These are phyloP conservation scores for Lycium barbarum DNA, from an alignment of 257 asterid species.

Conservation along the genomic window DNA sequence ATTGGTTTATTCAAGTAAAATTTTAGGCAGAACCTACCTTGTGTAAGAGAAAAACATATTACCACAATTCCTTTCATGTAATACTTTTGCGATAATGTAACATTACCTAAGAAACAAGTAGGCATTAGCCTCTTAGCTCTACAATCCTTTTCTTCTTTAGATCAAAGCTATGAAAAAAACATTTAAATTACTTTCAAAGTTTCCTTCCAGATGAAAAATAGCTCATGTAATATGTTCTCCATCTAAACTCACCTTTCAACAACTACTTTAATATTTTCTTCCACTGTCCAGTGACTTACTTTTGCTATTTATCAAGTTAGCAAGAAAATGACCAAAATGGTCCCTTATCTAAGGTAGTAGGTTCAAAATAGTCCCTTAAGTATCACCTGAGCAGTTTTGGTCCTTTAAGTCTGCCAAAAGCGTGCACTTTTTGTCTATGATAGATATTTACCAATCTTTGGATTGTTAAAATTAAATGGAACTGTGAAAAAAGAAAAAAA, in stretches of 20 bases:
- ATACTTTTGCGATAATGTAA: not conserved
- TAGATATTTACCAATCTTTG: too few relatives aligned
- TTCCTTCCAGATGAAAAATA: not conserved
- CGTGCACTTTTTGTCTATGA: too few relatives aligned
- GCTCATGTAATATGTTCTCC: not conserved
- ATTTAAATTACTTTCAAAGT: not conserved
- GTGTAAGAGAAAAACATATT: not conserved
- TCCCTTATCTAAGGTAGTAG: too few relatives aligned
- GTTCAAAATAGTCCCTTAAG: too few relatives aligned
- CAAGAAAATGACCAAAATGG: too few relatives aligned
- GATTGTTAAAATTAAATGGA: too few relatives aligned
- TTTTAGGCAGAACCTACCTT: not conserved
- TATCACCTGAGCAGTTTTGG: too few relatives aligned
- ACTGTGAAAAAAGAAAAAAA: too few relatives aligned
- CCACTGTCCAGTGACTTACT: not conserved
- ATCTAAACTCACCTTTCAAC: not conserved
- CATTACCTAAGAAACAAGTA: not conserved
- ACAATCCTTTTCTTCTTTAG: not conserved
- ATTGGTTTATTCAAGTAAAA: not conserved
- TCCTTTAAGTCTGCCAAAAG: too few relatives aligned
- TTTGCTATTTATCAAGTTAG: too few relatives aligned
- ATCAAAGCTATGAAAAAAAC: not conserved
- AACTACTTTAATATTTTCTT: not conserved
- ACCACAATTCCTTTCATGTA: not conserved
- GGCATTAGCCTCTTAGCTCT: not conserved